Evolutionary conservation across 495 filamentous ascomycete species (phyloP).

Genomic region (Bryoglossum gracile): DNA sequence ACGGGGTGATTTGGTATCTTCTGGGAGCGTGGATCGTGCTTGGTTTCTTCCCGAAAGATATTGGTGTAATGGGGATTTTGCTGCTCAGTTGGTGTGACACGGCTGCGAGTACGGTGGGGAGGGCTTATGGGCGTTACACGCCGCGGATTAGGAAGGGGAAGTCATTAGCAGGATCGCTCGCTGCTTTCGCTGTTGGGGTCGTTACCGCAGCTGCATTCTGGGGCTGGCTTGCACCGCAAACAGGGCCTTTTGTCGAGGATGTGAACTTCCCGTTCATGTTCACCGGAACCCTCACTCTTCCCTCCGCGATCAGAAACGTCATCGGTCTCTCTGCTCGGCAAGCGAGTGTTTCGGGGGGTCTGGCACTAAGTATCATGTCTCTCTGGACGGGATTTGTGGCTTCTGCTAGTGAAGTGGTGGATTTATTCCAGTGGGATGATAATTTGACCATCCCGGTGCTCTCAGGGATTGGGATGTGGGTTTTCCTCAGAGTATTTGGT

Average conservation of each 20-base stretch:
- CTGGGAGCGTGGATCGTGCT: constrained; percentile 82
- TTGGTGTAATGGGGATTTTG: constrained; percentile 81
- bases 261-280: constrained; percentile 70
- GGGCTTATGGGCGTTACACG: constrained; percentile 82
- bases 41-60: constrained; percentile 84
- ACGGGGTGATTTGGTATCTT: constrained; percentile 95
- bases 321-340: constrained; percentile 41
- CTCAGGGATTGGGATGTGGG: constrained; percentile 85
- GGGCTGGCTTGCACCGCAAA: constrained; percentile 71
- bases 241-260: constrained; percentile 58
- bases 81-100: constrained; percentile 97
- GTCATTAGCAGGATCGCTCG: constrained; percentile 80
- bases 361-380: constrained; percentile 80
- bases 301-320: constrained; percentile 43
- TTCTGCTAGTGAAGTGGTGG: constrained; percentile 80
- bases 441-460: constrained; percentile 94
- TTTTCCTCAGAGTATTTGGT: constrained; percentile 87
- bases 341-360: constrained; percentile 51
- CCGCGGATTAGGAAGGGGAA: constrained; percentile 78
- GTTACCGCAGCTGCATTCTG: constrained; percentile 78
- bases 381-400: constrained; percentile 81
- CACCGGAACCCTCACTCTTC: constrained; percentile 60
- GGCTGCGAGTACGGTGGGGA: constrained; percentile 86
- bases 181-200: constrained; percentile 74
- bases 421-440: constrained; percentile 90